phyloP scores from a whole-genome alignment of 257 asterid species.

The Rhazya stricta region DNA sequence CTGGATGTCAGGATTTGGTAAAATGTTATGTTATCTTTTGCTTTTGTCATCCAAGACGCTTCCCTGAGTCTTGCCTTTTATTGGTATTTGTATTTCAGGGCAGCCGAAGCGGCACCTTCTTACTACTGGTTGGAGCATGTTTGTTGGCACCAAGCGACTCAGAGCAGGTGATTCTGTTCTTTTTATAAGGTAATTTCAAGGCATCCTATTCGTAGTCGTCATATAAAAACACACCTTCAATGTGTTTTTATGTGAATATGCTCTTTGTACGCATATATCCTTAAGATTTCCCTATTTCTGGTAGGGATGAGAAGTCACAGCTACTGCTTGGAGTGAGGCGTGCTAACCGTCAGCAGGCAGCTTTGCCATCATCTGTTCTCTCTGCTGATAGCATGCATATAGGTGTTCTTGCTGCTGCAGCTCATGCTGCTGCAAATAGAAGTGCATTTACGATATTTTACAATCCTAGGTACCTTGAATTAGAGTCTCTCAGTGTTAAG shows the following conservation, averaged over 20 bases:
- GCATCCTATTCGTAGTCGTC: neutral
- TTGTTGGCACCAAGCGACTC: constrained; percentile 90
- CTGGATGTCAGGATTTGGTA: neutral
- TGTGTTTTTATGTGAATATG: neutral
- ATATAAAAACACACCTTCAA: neutral
- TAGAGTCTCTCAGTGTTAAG: neutral
- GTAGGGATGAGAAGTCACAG: constrained; percentile 85
- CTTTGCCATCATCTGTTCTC: constrained; percentile 84
- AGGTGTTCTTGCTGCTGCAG: constrained; percentile 98
- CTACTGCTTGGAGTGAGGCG: constrained; percentile 88
- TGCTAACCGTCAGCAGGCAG: constrained; percentile 75
- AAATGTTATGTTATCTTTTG: neutral
- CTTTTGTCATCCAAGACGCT: neutral
- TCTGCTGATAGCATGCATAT: constrained; percentile 99
- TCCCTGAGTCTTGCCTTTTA: neutral
- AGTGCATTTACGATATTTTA: constrained; percentile 81
- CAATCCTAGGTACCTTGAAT: constrained; percentile 66
- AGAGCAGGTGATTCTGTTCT: constrained; percentile 93
- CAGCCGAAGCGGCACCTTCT: constrained; percentile 96
- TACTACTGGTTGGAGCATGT: constrained; percentile 99
- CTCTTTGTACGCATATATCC: neutral
- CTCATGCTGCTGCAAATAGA: constrained; percentile 92
- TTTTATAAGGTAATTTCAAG: constrained; percentile 65
- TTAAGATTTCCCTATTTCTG: neutral
- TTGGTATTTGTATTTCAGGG: constrained; percentile 47